Base-by-base conservation (phyloP, 305 asterid genomes). In the Lippia alba region DNA sequence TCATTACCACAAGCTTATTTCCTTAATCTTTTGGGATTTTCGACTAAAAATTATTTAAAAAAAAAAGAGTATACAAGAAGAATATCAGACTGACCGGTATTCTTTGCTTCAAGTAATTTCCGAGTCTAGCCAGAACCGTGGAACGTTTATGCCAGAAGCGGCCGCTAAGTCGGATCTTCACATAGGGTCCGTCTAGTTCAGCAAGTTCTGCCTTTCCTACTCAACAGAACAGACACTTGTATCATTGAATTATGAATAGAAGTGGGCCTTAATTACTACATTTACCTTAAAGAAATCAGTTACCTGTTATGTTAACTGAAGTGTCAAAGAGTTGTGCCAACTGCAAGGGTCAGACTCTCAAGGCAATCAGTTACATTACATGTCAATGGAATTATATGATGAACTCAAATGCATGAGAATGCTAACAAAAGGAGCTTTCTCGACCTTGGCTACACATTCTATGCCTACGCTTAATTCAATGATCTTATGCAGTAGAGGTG, bases 71-170 rank as follows among this genome's bases (percentile, higher is more conserved):
- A 24, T 24, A 24, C 3, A 24, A 24, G 30, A 24, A 24, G 30
- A 24, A 1, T 24, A 24, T 24, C 30, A n/a, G 62, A 61, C 87
- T 88, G 74, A 90, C 97, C 36, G 97, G 97, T 30, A 94, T 94
- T 77, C 97, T 85, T 73, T 91, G 92, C 81, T 94, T 94, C 87
- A 94, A 79, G 92, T 94, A 94, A 70, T 94, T 94, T 24, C 97
- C 99, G 24, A 94, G 78, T 65, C 99, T 80, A 1, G 97, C 95
- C 57, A 94, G 62, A 66, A 94, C 97, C 59, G 72, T 66, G 0
- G 97, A 83, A 34, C 96, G 91, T 75, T 75, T 50, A 74, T 91
- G 99, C 99, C 99, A 94, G 78, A 91, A 91, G 39, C 89, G 76
- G 44, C 99, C 97, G 30, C 78, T 79, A 4, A 94, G 83, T 59